Conservation (phyloP, 1,284 basidiomycete genomes). For the Sparassis latifolia region DNA sequence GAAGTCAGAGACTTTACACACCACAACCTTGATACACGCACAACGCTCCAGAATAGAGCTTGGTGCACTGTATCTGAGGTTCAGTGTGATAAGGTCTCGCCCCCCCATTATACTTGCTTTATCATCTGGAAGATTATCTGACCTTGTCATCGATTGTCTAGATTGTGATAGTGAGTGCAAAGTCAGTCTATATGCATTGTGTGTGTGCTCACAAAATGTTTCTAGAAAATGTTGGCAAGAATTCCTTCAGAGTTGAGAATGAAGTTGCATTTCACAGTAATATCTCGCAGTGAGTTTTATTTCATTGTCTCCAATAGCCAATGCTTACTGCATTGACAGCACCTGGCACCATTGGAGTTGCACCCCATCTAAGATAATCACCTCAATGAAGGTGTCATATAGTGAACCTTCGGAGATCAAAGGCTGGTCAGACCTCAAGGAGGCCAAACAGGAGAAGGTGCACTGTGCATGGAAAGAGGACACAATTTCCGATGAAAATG, state of each 20-base stretch:
- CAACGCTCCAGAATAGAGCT: no score
- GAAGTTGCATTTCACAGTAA: slow-evolving; percentile 72
- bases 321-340: slow-evolving; percentile 29
- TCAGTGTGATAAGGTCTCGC: no score
- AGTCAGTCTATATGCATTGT: slow-evolving; percentile 15
- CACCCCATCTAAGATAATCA: slow-evolving; percentile 55
- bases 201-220: slow-evolving; percentile 2
- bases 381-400: slow-evolving; percentile 62
- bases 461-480: slow-evolving; percentile 66
- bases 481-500: slow-evolving; percentile 73
- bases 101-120: not conserved
- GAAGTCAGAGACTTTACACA: no score
- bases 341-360: slow-evolving; percentile 82
- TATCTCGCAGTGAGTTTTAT: slow-evolving; percentile 53
- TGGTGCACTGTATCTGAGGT: no score
- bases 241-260: slow-evolving; percentile 64
- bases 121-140: not conserved
- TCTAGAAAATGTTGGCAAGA: slow-evolving; percentile 55
- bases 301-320: not conserved
- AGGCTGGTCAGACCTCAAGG: slow-evolving; percentile 58
- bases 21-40: no score
- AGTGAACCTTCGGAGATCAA: slow-evolving; percentile 55
- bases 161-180: slow-evolving; percentile 15
- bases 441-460: slow-evolving; percentile 62
- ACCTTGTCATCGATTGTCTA: not conserved